Evolutionary conservation across 179 eudicot genomes (phyloP).

Genomic region (Actinidia polygama): DNA sequence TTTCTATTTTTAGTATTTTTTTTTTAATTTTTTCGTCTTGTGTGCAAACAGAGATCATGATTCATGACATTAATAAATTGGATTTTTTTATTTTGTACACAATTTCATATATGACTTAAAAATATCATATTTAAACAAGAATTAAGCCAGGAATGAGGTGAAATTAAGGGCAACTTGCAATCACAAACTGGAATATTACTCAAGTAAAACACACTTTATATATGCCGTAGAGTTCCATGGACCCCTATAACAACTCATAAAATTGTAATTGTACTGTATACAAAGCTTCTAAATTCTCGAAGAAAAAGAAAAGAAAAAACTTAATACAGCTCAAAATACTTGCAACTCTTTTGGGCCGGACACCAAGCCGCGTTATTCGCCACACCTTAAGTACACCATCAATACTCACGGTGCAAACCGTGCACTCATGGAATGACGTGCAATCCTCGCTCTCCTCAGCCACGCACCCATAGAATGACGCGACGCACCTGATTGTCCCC

Average conservation of each 20-base stretch:
- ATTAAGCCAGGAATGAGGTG: not conserved
- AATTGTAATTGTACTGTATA: too few species aligned
- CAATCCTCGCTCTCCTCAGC: constrained; percentile 30
- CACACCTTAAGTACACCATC: constrained; percentile 50
- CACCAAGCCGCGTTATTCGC: not conserved
- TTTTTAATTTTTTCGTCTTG: too few species aligned
- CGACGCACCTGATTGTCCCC: constrained; percentile 40
- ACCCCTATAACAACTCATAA: not conserved
- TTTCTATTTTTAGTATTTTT: too few species aligned
- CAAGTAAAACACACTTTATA: not conserved
- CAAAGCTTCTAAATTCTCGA: too few species aligned
- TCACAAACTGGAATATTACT: not conserved
- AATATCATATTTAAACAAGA: not conserved
- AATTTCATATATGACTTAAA: too few species aligned
- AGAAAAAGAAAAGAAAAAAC: not conserved
- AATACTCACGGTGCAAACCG: constrained; percentile 38
- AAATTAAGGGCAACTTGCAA: not conserved
- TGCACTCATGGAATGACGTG: too few species aligned
- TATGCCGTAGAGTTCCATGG: not conserved
- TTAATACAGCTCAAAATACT: constrained; percentile 37
- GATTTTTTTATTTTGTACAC: too few species aligned
- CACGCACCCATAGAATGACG: constrained; percentile 23
- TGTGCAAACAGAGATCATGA: too few species aligned
- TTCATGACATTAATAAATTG: too few species aligned
- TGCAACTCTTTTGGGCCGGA: constrained; percentile 17